Conservation (phyloP, 495 filamentous ascomycete genomes). For the Melanomma pulvis-pyrius region DNA sequence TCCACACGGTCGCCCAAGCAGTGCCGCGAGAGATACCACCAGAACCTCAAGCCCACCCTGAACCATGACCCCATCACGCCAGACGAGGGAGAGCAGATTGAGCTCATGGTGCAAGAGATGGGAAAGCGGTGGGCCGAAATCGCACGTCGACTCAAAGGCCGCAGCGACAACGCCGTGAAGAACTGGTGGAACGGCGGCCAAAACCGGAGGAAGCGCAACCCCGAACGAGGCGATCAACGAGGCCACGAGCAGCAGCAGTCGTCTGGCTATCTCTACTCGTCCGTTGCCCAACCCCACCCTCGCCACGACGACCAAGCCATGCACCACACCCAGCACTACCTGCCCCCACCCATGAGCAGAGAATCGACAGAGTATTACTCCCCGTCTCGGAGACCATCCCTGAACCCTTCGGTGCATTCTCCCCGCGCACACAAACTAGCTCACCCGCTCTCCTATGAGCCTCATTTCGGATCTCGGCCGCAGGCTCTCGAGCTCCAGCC, state of each 20-base stretch:
- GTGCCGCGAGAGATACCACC: conserved; percentile 92
- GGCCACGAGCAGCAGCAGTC: conserved; percentile 10
- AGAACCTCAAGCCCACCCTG: conserved; percentile 88
- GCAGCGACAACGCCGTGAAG: conserved; percentile 98
- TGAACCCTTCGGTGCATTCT: conserved; percentile 27
- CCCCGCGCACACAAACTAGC: conserved; percentile 23
- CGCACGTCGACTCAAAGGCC: conserved; percentile 77
- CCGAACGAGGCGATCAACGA: conserved; percentile 21
- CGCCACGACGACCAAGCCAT: conserved; percentile 11
- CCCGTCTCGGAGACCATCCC: conserved; percentile 24
- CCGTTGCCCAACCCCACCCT: background rate
- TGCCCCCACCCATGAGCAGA: conserved; percentile 20
- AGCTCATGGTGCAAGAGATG: conserved; percentile 76
- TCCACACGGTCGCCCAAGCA: conserved; percentile 86
- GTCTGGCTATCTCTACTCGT: conserved; percentile 25
- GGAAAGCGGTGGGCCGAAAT: conserved; percentile 97
- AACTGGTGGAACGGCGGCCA: conserved; percentile 99
- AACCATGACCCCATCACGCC: conserved; percentile 91
- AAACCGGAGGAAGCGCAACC: conserved; percentile 61
- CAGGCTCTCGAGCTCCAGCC: conserved; percentile 48
- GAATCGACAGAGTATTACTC: conserved; percentile 25
- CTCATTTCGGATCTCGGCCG: conserved; percentile 38
- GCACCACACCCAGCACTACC: conserved; percentile 4
- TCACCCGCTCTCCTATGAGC: conserved; percentile 25
- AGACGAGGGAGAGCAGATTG: conserved; percentile 84